Conservation (phyloP, 352 stramenopile species). For the Globisporangium cylindrosporum region DNA sequence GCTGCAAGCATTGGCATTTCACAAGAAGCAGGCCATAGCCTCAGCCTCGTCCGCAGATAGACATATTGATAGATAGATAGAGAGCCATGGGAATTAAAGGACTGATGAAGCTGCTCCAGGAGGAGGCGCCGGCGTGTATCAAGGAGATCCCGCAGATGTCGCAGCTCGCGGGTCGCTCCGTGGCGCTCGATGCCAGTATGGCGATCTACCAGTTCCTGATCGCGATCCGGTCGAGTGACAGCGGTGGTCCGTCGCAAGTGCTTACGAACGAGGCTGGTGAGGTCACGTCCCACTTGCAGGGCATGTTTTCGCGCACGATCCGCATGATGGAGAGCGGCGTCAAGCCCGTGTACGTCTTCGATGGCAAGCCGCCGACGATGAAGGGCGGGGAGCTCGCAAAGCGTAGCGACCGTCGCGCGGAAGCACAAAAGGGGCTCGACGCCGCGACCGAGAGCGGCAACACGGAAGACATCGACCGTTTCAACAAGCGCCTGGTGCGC, state of each 20-base stretch:
- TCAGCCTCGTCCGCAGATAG: not conserved
- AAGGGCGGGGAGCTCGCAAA: slow-evolving; percentile 97
- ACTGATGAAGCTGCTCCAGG: slow-evolving; percentile 97
- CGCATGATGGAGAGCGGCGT: slow-evolving; percentile 97
- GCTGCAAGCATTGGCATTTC: not conserved
- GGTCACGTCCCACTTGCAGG: slow-evolving; percentile 89
- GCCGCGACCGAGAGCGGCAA: slow-evolving; percentile 82
- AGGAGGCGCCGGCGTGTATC: slow-evolving; percentile 96
- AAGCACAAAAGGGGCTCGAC: slow-evolving; percentile 85
- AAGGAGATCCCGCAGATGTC: slow-evolving; percentile 94
- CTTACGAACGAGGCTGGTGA: slow-evolving; percentile 98
- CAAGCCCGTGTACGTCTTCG: slow-evolving; percentile 99
- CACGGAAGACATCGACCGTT: slow-evolving; percentile 92
- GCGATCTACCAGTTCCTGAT: slow-evolving; percentile 99
- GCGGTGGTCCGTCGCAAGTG: slow-evolving; percentile 84
- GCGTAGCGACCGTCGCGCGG: slow-evolving; percentile 86
- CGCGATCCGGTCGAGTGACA: slow-evolving; percentile 82
- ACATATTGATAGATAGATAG: not conserved
- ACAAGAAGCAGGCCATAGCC: not conserved
- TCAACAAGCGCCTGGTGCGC: slow-evolving; percentile 90
- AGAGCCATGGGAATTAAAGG: slow-evolving; percentile 97
- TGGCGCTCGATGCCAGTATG: slow-evolving; percentile 99
- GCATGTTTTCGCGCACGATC: slow-evolving; percentile 99
- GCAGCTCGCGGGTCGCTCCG: slow-evolving; percentile 93
- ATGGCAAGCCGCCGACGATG: slow-evolving; percentile 97